Evolutionary conservation across 352 stramenopile genomes (phyloP).

Genomic region (Phytophthora megakarya): DNA sequence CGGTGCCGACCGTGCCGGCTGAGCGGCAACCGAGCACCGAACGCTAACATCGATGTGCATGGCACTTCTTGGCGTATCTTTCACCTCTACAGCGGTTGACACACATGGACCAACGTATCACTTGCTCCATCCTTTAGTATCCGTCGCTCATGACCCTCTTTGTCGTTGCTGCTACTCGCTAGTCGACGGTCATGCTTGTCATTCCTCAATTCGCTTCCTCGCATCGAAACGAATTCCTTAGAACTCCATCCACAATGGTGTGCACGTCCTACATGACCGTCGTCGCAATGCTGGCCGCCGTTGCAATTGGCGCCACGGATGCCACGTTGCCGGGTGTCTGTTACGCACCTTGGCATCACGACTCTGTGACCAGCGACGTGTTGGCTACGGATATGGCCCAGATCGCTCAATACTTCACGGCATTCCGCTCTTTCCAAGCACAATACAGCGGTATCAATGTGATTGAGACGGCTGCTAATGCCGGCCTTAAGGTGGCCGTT

Average conservation of each 20-base stretch:
- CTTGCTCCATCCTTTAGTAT: constrained; percentile 20
- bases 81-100: constrained; percentile 21
- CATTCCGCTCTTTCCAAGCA: constrained; percentile 72
- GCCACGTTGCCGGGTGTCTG: constrained; percentile 44
- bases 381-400: constrained; percentile 46
- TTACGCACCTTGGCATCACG: constrained; percentile 73
- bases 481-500: constrained; percentile 65
- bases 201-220: constrained; percentile 34
- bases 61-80: constrained; percentile 37
- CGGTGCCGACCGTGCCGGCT: constrained; percentile 19
- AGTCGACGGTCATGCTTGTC: constrained; percentile 12
- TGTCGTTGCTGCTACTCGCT: constrained; percentile 6
- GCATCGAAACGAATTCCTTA: constrained; percentile 23
- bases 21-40: constrained; percentile 7
- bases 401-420: constrained; percentile 53
- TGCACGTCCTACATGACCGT: constrained; percentile 28
- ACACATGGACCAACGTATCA: constrained; percentile 12
- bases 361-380: constrained; percentile 40
- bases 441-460: constrained; percentile 62
- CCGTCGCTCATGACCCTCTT: constrained; percentile 6
- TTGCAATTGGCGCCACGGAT: constrained; percentile 10
- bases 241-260: constrained; percentile 25
- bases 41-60: constrained; percentile 32
- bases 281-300: constrained; percentile 13
- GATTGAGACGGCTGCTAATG: constrained; percentile 44